Evolutionary conservation across 331 rosid species (phyloP).

Genomic region (Quercus lobata): DNA sequence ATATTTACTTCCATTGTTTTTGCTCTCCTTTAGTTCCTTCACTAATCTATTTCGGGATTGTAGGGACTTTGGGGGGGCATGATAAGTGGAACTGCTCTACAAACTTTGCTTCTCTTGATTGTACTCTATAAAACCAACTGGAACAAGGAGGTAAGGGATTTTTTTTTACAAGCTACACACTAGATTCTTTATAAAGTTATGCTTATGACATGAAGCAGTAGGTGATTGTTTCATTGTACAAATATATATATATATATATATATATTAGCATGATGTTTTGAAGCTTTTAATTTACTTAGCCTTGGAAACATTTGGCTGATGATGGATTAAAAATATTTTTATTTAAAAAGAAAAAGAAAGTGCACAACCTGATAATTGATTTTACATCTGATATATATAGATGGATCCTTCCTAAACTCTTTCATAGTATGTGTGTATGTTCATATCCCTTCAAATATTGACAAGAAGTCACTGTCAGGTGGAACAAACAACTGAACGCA

Average conservation of each 20-base stretch:
- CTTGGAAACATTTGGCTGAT: neutral
- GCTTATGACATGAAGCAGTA: neutral
- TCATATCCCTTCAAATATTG: neutral
- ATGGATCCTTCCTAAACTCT: neutral
- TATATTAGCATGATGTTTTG: neutral
- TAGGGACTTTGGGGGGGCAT: slow-evolving; percentile 89
- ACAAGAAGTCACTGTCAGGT: slow-evolving; percentile 37
- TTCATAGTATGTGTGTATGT: neutral
- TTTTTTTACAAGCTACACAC: neutral
- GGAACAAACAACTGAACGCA: slow-evolving; percentile 52
- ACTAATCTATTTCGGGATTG: neutral
- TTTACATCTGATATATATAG: neutral
- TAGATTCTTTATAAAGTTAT: neutral
- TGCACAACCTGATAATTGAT: neutral
- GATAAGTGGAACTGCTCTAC: slow-evolving; percentile 54
- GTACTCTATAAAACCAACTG: slow-evolving; percentile 60
- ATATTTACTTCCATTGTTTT: neutral
- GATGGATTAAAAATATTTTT: neutral
- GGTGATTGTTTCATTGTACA: neutral
- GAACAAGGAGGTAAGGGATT: slow-evolving; percentile 52
- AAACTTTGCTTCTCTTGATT: slow-evolving; percentile 48
- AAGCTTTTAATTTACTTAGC: neutral
- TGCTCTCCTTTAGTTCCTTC: neutral
- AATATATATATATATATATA: too few species aligned
- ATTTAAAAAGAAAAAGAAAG: neutral